These are phyloP conservation scores for Daedaleopsis sinensis DNA, from an alignment of 768 basidiomycete genomes.

Conservation along the genomic window DNA sequence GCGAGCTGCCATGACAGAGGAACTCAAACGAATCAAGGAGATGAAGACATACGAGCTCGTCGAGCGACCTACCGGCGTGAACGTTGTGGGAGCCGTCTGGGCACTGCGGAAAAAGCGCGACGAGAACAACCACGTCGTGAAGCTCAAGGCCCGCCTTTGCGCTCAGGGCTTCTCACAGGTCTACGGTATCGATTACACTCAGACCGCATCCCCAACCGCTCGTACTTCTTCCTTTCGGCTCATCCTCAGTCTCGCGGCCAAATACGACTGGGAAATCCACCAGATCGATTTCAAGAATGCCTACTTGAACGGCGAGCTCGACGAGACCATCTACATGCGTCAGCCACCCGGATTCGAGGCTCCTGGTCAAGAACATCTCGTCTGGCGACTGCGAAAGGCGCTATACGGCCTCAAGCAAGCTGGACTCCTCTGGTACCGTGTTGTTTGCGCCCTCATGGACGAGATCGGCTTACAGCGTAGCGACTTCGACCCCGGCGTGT, in stretches of 20 bases:
- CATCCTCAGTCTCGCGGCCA: constrained; percentile 30
- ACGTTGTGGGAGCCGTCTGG: constrained; percentile 22
- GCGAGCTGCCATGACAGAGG: constrained; percentile 15
- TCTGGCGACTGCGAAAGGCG: constrained; percentile 13
- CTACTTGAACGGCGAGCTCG: constrained; percentile 28
- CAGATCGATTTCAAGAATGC: constrained; percentile 39
- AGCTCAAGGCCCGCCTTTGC: constrained; percentile 29
- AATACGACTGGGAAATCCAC: constrained; percentile 29
- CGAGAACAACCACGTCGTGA: constrained; percentile 15
- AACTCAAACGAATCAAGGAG: constrained; percentile 7
- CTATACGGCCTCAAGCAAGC: constrained; percentile 35
- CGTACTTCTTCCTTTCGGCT: constrained; percentile 28
- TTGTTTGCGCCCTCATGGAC: neutral
- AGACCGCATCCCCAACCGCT: constrained; percentile 33
- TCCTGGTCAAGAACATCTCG: constrained; percentile 13
- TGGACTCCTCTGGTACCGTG: constrained; percentile 23
- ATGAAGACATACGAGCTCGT: constrained; percentile 12
- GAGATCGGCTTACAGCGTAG: constrained; percentile 7
- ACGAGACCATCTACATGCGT: constrained; percentile 19
- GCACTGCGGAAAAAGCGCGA: constrained; percentile 32
- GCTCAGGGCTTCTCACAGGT: constrained; percentile 38
- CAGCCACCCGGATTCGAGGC: constrained; percentile 5
- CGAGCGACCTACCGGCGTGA: constrained; percentile 6
- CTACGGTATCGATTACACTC: constrained; percentile 27
- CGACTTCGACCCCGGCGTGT: constrained; percentile 18